A percentile compares a stretch with the other conserved stretches of the same genome.
Conservation (phyloP, 257 asterid species). For the Solanum arcanum region DNA sequence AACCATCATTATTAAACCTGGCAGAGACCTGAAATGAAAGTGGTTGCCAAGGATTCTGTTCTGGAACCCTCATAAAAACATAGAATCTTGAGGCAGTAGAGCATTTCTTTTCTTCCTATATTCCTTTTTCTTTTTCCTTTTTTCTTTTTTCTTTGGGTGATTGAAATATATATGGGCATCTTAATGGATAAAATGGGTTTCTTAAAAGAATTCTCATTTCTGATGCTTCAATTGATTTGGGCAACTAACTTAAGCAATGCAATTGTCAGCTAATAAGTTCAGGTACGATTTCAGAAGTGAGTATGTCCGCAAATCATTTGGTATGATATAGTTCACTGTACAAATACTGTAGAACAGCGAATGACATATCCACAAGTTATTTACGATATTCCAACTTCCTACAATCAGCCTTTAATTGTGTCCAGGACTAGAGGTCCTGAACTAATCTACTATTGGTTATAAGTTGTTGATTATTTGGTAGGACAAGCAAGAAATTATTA, state of each 20-base stretch:
- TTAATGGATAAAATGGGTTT: neutral
- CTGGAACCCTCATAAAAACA: neutral
- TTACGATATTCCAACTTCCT: neutral
- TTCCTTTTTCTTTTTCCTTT: neutral
- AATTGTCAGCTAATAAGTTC: neutral
- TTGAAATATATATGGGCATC: neutral
- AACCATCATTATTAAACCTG: neutral
- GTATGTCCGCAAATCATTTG: neutral
- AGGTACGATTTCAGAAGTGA: neutral
- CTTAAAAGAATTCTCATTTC: neutral
- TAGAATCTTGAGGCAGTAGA: neutral
- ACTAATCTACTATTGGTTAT: neutral
- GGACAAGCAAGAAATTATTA: constrained; percentile 88
- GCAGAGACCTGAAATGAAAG: neutral
- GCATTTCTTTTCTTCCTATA: neutral
- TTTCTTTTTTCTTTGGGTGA: neutral
- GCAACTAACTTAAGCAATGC: neutral
- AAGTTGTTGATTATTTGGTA: constrained; percentile 17
- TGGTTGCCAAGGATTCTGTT: neutral
- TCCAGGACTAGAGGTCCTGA: neutral
- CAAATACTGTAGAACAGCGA: neutral
- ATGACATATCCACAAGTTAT: neutral
- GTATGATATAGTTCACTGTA: neutral
- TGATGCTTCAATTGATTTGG: neutral
- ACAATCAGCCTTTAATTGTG: neutral